Evolutionary conservation across 1,284 basidiomycete species (phyloP), one percentile per base, ranked within the genome.

Genomic region (Mycosarcoma mackinlayi): DNA sequence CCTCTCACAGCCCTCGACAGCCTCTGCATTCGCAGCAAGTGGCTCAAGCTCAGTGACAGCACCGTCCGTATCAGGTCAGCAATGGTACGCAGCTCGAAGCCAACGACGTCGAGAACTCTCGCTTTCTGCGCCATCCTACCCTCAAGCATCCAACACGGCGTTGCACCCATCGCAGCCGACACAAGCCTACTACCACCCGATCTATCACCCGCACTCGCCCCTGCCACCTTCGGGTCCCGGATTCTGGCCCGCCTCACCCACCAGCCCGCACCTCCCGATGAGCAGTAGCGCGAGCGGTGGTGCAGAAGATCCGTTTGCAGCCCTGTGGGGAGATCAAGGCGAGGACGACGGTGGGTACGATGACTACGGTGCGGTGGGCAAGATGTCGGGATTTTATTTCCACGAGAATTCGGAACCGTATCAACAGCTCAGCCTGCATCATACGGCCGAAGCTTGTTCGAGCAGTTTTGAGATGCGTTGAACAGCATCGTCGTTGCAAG

Each of bases 331-430:
- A 7, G 48, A 56, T 5, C n/a, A 21, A n/a, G 24, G 41, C n/a
- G 37, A 11, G 9, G 59, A 31, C 10, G 49, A 54, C 8, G 7
- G 30, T 18, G 39, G 25, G 5, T 51, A 45, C 9, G 51, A 84
- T 24, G 63, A 63, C 27, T 2, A 47, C 39, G 42, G 50, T 18
- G 58, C 59, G 27, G 33, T 50, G 10, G 79, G 77, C n/a, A 78
- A 82, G 40, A 93, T 93, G 90, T 90, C 87, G 68, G 92, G 92
- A 24, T 95, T 92, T 84, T 97, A 96, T 84, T 96, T 92, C 85
- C 94, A 96, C 84, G 90, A 91, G 85, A 91, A 91, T 77, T 91
- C 90, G 53, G 91, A 92, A 77, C 91, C 91, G 88, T 92, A 79
- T 72, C 85, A 86, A 70, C 84, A 86, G 65, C 78, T 86, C 13